phyloP scores from a whole-genome alignment of 1,284 basidiomycete genomes.

The Xanthoconium separans region DNA sequence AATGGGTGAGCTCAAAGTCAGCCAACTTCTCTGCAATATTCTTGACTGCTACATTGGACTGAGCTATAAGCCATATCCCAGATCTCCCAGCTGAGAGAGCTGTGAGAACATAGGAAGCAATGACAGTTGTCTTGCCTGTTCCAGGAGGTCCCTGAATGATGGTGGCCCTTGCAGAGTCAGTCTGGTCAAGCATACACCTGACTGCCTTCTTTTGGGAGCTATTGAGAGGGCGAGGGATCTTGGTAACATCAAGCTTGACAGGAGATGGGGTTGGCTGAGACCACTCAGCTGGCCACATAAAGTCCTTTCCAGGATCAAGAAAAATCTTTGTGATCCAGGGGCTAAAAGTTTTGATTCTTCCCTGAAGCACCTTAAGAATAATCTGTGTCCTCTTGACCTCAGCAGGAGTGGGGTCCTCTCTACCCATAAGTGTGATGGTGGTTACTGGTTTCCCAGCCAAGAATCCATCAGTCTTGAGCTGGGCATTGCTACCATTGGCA shows the following conservation, averaged over 20 bases:
- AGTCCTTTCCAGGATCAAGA: slow-evolving; percentile 34
- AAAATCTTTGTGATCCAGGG: slow-evolving; percentile 62
- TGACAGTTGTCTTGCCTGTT: slow-evolving; percentile 46
- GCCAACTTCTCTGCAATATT: slow-evolving; percentile 56
- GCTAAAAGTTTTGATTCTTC: slow-evolving; percentile 38
- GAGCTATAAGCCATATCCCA: slow-evolving; percentile 52
- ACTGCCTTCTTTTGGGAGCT: slow-evolving; percentile 27
- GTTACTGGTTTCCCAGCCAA: slow-evolving; percentile 31
- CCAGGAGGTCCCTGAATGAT: slow-evolving; percentile 52
- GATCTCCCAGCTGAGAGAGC: slow-evolving; percentile 28
- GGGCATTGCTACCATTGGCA: slow-evolving; percentile 3
- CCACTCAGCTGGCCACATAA: slow-evolving; percentile 46
- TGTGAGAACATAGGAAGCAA: slow-evolving; percentile 44
- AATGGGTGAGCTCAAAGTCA: slow-evolving; percentile 37
- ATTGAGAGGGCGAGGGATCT: slow-evolving; percentile 27
- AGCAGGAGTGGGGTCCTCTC: slow-evolving; percentile 51
- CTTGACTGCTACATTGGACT: slow-evolving; percentile 55
- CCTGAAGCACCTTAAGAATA: slow-evolving; percentile 53
- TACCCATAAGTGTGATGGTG: slow-evolving; percentile 45
- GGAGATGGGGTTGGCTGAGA: slow-evolving; percentile 13
- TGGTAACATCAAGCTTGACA: slow-evolving; percentile 16
- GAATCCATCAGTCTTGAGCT: slow-evolving; percentile 11
- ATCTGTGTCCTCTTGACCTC: slow-evolving; percentile 44
- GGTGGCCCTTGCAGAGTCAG: slow-evolving; percentile 25
- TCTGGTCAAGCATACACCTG: slow-evolving; percentile 27